phyloP scores from a whole-genome alignment of 192 early-diverging fungal genomes.

The Phycomyces blakesleeanus region DNA sequence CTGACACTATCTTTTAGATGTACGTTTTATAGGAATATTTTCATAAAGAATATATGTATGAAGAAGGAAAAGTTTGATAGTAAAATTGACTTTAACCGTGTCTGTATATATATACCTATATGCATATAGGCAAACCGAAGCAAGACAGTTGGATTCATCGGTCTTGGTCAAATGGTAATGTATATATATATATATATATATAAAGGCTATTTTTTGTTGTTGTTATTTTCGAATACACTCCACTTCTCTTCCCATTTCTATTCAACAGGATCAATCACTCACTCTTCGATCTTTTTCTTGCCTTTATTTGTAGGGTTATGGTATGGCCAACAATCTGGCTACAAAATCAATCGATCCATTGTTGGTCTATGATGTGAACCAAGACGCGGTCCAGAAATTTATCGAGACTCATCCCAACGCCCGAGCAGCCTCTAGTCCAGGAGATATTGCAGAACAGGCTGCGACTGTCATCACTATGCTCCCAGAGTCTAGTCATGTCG shows the following conservation, averaged over 20 bases:
- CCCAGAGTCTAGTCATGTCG: slow-evolving; percentile 79
- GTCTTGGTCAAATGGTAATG: slow-evolving; percentile 81
- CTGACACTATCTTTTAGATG: no score
- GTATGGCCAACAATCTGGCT: slow-evolving; percentile 88
- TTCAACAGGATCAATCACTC: no score
- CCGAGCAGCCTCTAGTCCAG: slow-evolving; percentile 55
- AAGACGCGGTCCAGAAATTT: slow-evolving; percentile 53
- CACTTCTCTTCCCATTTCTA: no score
- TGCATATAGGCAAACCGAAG: neutral
- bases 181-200: neutral
- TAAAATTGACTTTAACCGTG: no score
- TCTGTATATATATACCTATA: no score
- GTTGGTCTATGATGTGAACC: slow-evolving; percentile 71
- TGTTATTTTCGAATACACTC: no score
- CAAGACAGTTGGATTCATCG: slow-evolving; percentile 76
- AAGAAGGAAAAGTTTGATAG: no score
- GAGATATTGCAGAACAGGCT: slow-evolving; percentile 66
- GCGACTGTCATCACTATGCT: slow-evolving; percentile 89
- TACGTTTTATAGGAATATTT: no score
- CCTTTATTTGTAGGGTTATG: slow-evolving; percentile 55
- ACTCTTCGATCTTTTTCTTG: neutral
- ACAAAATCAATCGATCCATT: slow-evolving; percentile 53
- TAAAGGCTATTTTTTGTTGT: neutral
- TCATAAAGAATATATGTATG: no score
- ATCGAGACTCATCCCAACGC: slow-evolving; percentile 42